phyloP scores from a whole-genome alignment of 2,329 filamentous ascomycete genomes.

The Botrytis tulipae region DNA sequence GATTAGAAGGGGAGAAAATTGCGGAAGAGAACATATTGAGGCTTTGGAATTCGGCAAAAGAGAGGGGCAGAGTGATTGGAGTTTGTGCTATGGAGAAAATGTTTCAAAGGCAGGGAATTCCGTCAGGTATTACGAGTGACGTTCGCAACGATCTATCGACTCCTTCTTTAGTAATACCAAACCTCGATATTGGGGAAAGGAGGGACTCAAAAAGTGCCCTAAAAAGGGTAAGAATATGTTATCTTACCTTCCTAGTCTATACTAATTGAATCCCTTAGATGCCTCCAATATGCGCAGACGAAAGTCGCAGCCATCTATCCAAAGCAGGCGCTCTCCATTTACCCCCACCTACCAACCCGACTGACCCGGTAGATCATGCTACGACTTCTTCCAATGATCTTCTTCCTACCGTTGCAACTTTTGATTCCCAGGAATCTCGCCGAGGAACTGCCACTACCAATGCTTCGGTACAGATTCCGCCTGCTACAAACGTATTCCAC shows the following conservation, averaged over 20 bases:
- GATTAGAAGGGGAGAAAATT: background rate
- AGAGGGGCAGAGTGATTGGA: background rate
- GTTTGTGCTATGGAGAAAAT: background rate
- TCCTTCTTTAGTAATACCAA: background rate
- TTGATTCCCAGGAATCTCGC: background rate
- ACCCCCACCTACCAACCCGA: no score
- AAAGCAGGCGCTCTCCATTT: background rate
- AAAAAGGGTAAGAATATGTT: background rate
- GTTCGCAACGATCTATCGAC: fast-evolving
- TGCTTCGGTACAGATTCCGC: background rate
- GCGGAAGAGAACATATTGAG: background rate
- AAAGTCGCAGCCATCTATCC: background rate
- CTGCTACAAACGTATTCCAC: background rate
- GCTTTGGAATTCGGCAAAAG: background rate
- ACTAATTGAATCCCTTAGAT: background rate
- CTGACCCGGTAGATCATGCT: background rate
- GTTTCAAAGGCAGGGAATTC: background rate
- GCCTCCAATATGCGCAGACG: background rate
- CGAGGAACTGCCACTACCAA: background rate
- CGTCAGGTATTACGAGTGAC: background rate
- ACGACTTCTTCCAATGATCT: background rate
- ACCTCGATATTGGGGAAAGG: background rate
- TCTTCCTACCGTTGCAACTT: background rate
- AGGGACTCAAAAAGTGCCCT: background rate
- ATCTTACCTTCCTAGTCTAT: background rate